A percentile compares a stretch with the other conserved stretches of the same genome.
Conservation (phyloP, 345 rosid genomes). For the Barbarea vulgaris region DNA sequence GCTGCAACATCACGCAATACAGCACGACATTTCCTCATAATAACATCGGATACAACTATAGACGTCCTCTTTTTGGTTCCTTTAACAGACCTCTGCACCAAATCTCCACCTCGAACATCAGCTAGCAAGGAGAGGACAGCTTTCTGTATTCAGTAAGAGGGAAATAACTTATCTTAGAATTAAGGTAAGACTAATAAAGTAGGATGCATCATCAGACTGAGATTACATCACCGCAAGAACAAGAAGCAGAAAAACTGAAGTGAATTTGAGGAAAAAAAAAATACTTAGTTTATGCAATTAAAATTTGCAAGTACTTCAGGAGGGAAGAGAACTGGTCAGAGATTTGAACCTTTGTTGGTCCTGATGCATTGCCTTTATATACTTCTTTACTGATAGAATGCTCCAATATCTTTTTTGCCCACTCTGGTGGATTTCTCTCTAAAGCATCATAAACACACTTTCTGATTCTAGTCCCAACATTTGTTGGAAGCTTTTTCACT, state of each 20-base stretch:
- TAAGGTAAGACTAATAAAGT: constrained; percentile 8
- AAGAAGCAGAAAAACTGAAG: constrained; percentile 14
- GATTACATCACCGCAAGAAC: constrained; percentile 14
- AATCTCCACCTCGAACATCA: constrained; percentile 55
- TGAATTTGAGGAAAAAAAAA: constrained; percentile 1
- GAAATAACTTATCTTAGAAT: constrained; percentile 14
- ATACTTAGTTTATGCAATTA: constrained; percentile 20
- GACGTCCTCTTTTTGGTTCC: constrained; percentile 58
- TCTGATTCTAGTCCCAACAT: constrained; percentile 97
- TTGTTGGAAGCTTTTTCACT: constrained; percentile 94
- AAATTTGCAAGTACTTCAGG: constrained; percentile 20
- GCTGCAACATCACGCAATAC: constrained; percentile 79
- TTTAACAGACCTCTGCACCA: constrained; percentile 53
- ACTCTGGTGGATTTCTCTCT: constrained; percentile 81
- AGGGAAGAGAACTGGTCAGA: constrained; percentile 29
- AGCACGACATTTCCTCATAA: constrained; percentile 90
- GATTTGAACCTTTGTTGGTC: constrained; percentile 88
- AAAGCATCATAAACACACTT: constrained; percentile 87
- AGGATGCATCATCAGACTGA: constrained; percentile 19
- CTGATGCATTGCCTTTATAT: constrained; percentile 99
- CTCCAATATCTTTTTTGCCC: constrained; percentile 85
- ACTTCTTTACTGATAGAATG: constrained; percentile 95
- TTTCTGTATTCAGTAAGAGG: constrained; percentile 72
- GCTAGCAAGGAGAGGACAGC: constrained; percentile 93
- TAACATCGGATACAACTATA: constrained; percentile 62